These are phyloP conservation scores for Mangifera indica DNA, from an alignment of 345 rosid species.

Conservation along the genomic window DNA sequence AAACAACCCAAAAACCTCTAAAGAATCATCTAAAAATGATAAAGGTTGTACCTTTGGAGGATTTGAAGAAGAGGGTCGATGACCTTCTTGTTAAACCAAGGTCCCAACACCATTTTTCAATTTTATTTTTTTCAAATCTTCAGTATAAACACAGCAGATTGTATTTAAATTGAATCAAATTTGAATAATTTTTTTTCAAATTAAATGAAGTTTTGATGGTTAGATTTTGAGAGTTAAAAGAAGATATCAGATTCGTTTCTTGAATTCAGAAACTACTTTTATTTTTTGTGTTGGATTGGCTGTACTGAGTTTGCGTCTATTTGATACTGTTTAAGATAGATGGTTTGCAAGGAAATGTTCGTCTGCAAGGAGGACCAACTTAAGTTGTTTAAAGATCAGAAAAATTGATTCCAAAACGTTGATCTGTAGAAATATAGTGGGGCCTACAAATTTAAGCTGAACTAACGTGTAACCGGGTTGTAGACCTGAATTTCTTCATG, in stretches of 20 bases:
- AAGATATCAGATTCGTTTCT: conserved; percentile 8
- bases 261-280: neutral
- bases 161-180: neutral
- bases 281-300: neutral
- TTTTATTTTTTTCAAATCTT: neutral
- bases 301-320: neutral
- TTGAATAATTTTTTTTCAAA: too few species aligned
- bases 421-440: too few species aligned
- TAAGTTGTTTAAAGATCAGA: rapidly evolving
- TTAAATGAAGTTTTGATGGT: neutral
- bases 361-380: neutral
- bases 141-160: neutral
- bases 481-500: neutral
- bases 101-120: conserved; percentile 24
- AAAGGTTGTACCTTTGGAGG: conserved; percentile 53
- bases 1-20: neutral
- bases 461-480: neutral
- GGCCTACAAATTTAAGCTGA: too few species aligned
- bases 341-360: neutral
- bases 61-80: conserved; percentile 71
- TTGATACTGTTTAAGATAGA: neutral
- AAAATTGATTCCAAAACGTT: too few species aligned
- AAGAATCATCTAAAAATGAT: neutral
- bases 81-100: conserved; percentile 59
- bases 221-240: neutral